A percentile compares a stretch with the other conserved stretches of the same genome.
Evolutionary conservation across 352 stramenopile genomes (phyloP).

Genomic region (Phytophthora tentaculata): DNA sequence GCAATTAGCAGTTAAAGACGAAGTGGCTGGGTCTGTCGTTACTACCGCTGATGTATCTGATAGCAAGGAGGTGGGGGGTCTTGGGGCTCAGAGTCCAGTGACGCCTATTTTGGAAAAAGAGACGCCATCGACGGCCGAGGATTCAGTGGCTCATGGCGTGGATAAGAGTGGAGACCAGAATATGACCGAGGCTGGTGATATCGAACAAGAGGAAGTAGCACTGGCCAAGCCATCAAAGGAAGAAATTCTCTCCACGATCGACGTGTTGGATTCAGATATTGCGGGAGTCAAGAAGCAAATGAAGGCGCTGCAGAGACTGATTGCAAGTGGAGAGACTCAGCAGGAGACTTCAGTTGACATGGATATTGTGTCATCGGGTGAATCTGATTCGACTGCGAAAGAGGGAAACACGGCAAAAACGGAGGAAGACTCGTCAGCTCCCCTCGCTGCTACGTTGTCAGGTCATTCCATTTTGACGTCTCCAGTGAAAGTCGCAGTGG

Average conservation of each 20-base stretch:
- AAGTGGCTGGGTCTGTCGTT: conserved; percentile 3
- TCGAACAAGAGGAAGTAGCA: conserved; percentile 10
- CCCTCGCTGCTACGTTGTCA: conserved; percentile 10
- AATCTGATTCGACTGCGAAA: conserved; percentile 8
- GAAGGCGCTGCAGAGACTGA: conserved; percentile 47
- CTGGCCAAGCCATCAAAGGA: conserved; percentile 65
- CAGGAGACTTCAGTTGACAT: conserved; percentile 48
- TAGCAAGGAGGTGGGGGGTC: background rate
- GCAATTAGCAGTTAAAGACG: background rate
- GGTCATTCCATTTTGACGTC: conserved; percentile 8
- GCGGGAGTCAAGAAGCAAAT: conserved; percentile 78
- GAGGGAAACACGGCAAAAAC: background rate
- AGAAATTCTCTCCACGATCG: conserved; percentile 81
- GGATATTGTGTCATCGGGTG: conserved; percentile 37
- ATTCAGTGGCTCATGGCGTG: conserved; percentile 6
- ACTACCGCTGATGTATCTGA: background rate
- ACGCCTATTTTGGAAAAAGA: conserved; percentile 16
- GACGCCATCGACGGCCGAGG: conserved; percentile 8
- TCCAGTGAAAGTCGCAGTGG: conserved; percentile 63
- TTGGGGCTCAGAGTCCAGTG: conserved; percentile 8
- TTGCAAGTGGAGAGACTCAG: conserved; percentile 63
- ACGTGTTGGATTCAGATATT: conserved; percentile 76
- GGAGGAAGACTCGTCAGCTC: background rate
- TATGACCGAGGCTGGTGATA: conserved; percentile 11
- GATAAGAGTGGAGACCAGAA: conserved; percentile 7